phyloP scores from a whole-genome alignment of 2,329 filamentous ascomycete species.

The Lasiodiplodia sp. region DNA sequence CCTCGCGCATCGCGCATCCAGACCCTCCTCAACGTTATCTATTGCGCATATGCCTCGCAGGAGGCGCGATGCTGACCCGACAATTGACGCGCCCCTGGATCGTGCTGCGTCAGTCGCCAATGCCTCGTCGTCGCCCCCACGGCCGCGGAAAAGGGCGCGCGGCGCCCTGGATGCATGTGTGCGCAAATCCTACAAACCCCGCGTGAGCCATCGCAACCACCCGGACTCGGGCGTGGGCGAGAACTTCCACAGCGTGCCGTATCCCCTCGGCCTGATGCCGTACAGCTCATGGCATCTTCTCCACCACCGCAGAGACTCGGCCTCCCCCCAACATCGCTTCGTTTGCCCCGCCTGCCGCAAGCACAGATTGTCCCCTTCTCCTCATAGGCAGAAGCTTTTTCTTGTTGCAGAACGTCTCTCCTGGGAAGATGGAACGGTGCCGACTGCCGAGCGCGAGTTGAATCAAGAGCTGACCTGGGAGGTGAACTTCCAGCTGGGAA shows the following conservation, averaged over 20 bases:
- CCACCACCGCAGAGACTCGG: slow-evolving; percentile 31
- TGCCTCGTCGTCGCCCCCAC: slow-evolving; percentile 11
- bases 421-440: slow-evolving; percentile 35
- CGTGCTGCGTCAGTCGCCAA: background rate
- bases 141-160: slow-evolving; percentile 3
- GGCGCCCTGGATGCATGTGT: slow-evolving; percentile 13
- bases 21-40: background rate
- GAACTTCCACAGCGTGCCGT: slow-evolving; percentile 38
- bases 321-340: slow-evolving; percentile 27
- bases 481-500: slow-evolving; percentile 39
- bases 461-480: slow-evolving; percentile 40
- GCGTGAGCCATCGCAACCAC: slow-evolving; percentile 35
- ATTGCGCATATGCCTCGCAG: slow-evolving; percentile 13
- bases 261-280: slow-evolving; percentile 38
- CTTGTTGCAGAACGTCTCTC: slow-evolving; percentile 40
- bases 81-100: background rate
- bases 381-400: slow-evolving; percentile 41
- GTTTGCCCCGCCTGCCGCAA: slow-evolving; percentile 35
- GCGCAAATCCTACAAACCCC: slow-evolving; percentile 22
- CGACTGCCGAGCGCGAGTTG: slow-evolving; percentile 34
- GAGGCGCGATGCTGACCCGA: background rate
- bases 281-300: slow-evolving; percentile 38
- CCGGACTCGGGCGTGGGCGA: slow-evolving; percentile 35
- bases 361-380: slow-evolving; percentile 31
- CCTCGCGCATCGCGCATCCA: slow-evolving; percentile 13